These are phyloP conservation scores for Cladosporium halotolerans DNA, from an alignment of 2,329 filamentous ascomycete genomes.

Conservation along the genomic window DNA sequence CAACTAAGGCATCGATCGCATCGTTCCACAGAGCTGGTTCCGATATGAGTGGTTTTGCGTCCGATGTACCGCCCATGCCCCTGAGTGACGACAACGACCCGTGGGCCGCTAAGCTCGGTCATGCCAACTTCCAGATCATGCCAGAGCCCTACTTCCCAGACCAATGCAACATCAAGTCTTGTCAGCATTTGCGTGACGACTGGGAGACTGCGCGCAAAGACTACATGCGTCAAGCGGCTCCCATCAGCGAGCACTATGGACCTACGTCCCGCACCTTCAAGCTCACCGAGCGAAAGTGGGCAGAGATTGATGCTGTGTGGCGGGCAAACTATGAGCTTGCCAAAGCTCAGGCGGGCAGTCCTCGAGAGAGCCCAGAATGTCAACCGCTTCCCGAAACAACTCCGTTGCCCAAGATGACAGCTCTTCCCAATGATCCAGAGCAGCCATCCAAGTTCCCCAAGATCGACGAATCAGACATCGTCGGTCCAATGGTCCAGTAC, in stretches of 20 bases:
- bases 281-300: slow-evolving; percentile 85
- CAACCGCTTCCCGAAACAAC: slow-evolving; percentile 39
- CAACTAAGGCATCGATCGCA: slow-evolving; percentile 67
- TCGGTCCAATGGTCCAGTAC: slow-evolving; percentile 73
- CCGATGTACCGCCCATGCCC: slow-evolving; percentile 60
- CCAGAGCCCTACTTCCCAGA: slow-evolving; percentile 73
- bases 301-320: slow-evolving; percentile 70
- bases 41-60: slow-evolving; percentile 42
- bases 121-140: slow-evolving; percentile 86
- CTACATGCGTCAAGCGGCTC: slow-evolving; percentile 81
- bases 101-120: slow-evolving; percentile 79
- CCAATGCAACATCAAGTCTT: slow-evolving; percentile 50
- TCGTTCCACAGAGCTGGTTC: slow-evolving; percentile 55
- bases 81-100: slow-evolving; percentile 43
- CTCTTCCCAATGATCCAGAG: slow-evolving; percentile 56
- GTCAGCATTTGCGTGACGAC: slow-evolving; percentile 63
- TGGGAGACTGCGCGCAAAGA: slow-evolving; percentile 81
- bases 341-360: slow-evolving; percentile 28
- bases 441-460: slow-evolving; percentile 77
- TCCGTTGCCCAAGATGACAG: slow-evolving; percentile 59
- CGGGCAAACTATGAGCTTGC: slow-evolving; percentile 61
- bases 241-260: slow-evolving; percentile 85
- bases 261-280: slow-evolving; percentile 81
- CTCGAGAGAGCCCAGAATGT: slow-evolving; percentile 36
- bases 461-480: slow-evolving; percentile 84